Conservation (phyloP, 352 stramenopile genomes). For the Pelagophyceae sp. region DNA sequence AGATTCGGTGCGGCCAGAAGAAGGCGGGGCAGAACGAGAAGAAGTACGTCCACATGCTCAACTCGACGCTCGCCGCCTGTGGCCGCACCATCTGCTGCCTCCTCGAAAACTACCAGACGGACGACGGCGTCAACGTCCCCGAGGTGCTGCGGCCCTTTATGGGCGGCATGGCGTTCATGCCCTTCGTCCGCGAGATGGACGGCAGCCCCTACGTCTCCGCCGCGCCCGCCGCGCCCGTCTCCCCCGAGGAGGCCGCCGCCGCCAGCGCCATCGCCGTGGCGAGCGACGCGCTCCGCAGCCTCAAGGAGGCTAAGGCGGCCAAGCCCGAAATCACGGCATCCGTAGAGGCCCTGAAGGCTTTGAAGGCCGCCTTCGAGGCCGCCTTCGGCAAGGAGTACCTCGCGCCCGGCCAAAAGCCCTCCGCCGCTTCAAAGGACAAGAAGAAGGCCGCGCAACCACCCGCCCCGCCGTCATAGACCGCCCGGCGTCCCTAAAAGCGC, state of each 20-base stretch:
- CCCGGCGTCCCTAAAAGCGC: background rate
- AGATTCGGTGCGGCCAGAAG: conserved; percentile 90
- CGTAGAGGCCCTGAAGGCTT: background rate
- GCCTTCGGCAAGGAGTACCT: background rate
- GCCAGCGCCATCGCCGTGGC: background rate
- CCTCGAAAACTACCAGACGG: conserved; percentile 96
- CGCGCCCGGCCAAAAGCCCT: background rate
- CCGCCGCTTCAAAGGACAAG: background rate
- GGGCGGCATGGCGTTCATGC: conserved; percentile 94
- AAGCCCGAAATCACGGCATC: background rate
- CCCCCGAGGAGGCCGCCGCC: background rate
- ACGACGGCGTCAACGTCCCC: conserved; percentile 89
- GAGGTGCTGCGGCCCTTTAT: conserved; percentile 95
- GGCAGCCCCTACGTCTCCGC: background rate
- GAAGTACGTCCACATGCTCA: conserved; percentile 98
- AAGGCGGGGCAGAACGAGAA: conserved; percentile 86
- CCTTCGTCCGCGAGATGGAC: conserved; percentile 67
- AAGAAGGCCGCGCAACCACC: conserved; percentile 6
- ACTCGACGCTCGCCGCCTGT: conserved; percentile 95
- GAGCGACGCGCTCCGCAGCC: background rate
- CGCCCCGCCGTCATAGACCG: background rate
- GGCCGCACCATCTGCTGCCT: conserved; percentile 97
- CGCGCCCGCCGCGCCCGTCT: too few relatives aligned
- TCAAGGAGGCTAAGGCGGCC: conserved; percentile 14
- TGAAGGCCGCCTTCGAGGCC: background rate